A percentile compares a stretch with the other conserved stretches of the same genome.
Conservation (phyloP, 805 yeast species). For the Myxozyma mucilagina region DNA sequence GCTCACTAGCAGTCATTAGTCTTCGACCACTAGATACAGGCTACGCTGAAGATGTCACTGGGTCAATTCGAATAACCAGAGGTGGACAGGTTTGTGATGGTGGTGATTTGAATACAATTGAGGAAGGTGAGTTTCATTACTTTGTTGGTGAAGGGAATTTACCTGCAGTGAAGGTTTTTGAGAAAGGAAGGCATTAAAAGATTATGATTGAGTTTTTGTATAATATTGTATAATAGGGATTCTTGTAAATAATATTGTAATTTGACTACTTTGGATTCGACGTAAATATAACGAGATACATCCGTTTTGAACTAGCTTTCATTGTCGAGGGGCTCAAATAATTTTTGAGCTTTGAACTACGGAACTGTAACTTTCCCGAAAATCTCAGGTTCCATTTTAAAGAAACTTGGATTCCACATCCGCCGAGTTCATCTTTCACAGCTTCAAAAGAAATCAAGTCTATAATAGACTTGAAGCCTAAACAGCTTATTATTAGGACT, state of each 20-base stretch:
- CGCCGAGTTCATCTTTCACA: too few species aligned
- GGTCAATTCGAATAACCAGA: conserved; percentile 17
- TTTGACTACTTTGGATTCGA: not conserved
- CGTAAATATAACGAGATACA: too few species aligned
- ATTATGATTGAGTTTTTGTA: not conserved
- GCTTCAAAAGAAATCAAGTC: too few species aligned
- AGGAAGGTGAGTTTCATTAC: conserved; percentile 20
- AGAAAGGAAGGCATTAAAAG: conserved; percentile 8
- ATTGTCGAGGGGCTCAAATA: not conserved
- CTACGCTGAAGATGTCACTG: conserved; percentile 29
- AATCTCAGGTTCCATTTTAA: not conserved
- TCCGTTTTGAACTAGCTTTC: not conserved
- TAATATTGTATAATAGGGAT: not conserved
- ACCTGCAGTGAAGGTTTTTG: conserved; percentile 21
- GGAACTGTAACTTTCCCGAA: not conserved
- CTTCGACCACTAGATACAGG: conserved; percentile 31
- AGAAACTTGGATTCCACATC: not conserved
- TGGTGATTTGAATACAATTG: not conserved
- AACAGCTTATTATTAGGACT: too few species aligned
- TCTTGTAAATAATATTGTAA: not conserved
- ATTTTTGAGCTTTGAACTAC: not conserved
- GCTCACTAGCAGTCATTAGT: conserved; percentile 20
- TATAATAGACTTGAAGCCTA: too few species aligned
- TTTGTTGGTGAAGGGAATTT: conserved; percentile 28
- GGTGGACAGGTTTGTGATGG: conserved; percentile 21